Conservation (phyloP, 2,329 filamentous ascomycete species). For the Diaporthe ampelina region DNA sequence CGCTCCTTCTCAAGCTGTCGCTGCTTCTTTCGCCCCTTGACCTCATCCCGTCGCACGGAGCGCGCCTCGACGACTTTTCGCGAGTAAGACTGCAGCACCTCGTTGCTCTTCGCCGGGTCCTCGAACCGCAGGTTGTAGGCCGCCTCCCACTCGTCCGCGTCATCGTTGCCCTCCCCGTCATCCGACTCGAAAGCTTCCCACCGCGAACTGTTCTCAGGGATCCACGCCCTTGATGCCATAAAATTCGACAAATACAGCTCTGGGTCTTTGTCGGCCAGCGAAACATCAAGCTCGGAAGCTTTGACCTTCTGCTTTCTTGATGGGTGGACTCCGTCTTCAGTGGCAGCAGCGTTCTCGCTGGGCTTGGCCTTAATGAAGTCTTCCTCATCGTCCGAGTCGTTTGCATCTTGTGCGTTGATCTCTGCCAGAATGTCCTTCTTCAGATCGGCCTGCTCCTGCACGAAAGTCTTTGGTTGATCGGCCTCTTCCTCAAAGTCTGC, state of each 20-base stretch:
- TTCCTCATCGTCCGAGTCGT: slow-evolving; percentile 73
- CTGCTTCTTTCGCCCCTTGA: slow-evolving; percentile 80
- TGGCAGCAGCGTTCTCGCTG: slow-evolving; percentile 44
- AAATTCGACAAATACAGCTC: slow-evolving; percentile 97
- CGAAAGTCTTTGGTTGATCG: slow-evolving; percentile 76
- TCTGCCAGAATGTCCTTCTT: slow-evolving; percentile 84
- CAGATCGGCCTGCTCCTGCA: slow-evolving; percentile 87
- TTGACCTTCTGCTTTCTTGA: slow-evolving; percentile 64
- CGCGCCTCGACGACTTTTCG: slow-evolving; percentile 86
- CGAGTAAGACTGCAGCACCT: slow-evolving; percentile 88
- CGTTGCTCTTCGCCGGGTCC: slow-evolving; percentile 88
- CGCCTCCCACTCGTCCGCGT: slow-evolving; percentile 89
- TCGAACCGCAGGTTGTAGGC: slow-evolving; percentile 98
- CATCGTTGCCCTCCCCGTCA: slow-evolving; percentile 84
- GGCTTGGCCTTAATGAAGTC: slow-evolving; percentile 83
- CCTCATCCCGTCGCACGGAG: slow-evolving; percentile 88
- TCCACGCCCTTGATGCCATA: slow-evolving; percentile 92
- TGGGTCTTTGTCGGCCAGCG: slow-evolving; percentile 84
- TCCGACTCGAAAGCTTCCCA: slow-evolving; percentile 93
- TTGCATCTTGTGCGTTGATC: slow-evolving; percentile 76
- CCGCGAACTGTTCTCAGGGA: slow-evolving; percentile 74
- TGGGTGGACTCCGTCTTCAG: slow-evolving; percentile 67
- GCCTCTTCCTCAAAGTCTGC: slow-evolving; percentile 66
- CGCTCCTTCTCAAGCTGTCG: slow-evolving; percentile 83
- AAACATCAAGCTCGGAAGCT: slow-evolving; percentile 73